phyloP scores from a whole-genome alignment of 2,329 filamentous ascomycete species.

The Whalleya microplaca region DNA sequence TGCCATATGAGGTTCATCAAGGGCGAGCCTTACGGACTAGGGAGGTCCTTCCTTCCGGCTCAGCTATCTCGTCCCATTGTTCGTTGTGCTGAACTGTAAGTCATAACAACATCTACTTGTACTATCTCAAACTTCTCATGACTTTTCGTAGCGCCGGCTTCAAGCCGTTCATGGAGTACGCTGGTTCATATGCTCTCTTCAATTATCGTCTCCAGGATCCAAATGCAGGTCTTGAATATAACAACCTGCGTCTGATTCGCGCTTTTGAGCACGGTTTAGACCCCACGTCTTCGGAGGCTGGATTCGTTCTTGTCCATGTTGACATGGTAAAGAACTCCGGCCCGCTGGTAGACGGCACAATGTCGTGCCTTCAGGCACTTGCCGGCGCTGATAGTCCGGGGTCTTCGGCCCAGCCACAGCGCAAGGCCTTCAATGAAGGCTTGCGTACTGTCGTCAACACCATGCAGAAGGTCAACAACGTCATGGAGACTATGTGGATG shows the following conservation, averaged over 20 bases:
- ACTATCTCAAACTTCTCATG: background rate
- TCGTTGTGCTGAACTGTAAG: conserved; percentile 83
- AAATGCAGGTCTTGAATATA: conserved; percentile 59
- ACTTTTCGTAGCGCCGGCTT: conserved; percentile 62
- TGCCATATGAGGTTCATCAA: conserved; percentile 77
- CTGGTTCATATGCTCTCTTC: conserved; percentile 69
- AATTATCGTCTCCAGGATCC: conserved; percentile 67
- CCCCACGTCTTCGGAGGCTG: conserved; percentile 84
- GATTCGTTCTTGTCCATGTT: conserved; percentile 94
- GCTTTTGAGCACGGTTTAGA: conserved; percentile 91
- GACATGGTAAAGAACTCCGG: conserved; percentile 93
- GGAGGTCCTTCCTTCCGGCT: conserved; percentile 71
- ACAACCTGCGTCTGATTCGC: conserved; percentile 80
- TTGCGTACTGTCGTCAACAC: conserved; percentile 64
- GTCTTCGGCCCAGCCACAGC: conserved; percentile 38
- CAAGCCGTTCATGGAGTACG: conserved; percentile 91
- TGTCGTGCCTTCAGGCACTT: conserved; percentile 60
- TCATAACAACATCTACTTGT: conserved; percentile 30
- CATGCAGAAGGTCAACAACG: conserved; percentile 71
- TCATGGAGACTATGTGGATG: conserved; percentile 92
- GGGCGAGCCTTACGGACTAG: conserved; percentile 78
- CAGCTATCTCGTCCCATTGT: conserved; percentile 81
- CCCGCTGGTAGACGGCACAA: conserved; percentile 72
- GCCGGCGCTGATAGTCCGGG: conserved; percentile 38
- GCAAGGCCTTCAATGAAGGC: conserved; percentile 65